Conservation (phyloP, 441 rosid species). For the Corymbia calophylla region DNA sequence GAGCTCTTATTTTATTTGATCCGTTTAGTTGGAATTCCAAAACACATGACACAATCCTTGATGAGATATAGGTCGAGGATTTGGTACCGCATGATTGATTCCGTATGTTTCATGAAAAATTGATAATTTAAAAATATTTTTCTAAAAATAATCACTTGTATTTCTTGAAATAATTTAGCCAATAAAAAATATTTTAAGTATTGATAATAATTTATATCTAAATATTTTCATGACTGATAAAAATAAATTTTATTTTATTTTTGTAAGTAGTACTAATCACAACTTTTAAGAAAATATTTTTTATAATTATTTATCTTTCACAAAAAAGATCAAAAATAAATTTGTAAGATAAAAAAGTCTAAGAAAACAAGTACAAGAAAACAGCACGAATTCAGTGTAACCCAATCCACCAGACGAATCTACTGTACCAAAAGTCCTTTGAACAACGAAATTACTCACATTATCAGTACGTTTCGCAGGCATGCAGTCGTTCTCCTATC, state of each 20-base stretch:
- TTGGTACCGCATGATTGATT: not conserved
- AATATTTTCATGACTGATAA: no score
- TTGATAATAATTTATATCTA: no score
- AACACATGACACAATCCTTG: not conserved
- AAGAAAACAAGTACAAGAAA: not conserved
- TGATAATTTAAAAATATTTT: accelerated
- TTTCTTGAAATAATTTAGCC: no score
- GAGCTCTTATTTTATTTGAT: not conserved
- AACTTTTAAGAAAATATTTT: no score
- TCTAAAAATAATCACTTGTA: no score
- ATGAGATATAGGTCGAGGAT: not conserved
- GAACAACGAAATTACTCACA: not conserved
- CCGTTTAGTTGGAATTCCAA: not conserved
- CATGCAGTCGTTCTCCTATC: not conserved
- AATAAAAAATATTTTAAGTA: accelerated
- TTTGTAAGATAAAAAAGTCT: not conserved
- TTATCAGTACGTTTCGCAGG: not conserved
- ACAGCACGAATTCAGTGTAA: not conserved
- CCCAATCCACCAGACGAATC: not conserved
- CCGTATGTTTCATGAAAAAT: accelerated
- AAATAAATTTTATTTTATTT: no score
- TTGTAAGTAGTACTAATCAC: no score
- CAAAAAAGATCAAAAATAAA: no score
- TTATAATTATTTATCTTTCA: no score
- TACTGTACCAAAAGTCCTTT: not conserved